These are phyloP conservation scores for Malassezia globosa DNA, from an alignment of 1,284 basidiomycete species.

Conservation along the genomic window DNA sequence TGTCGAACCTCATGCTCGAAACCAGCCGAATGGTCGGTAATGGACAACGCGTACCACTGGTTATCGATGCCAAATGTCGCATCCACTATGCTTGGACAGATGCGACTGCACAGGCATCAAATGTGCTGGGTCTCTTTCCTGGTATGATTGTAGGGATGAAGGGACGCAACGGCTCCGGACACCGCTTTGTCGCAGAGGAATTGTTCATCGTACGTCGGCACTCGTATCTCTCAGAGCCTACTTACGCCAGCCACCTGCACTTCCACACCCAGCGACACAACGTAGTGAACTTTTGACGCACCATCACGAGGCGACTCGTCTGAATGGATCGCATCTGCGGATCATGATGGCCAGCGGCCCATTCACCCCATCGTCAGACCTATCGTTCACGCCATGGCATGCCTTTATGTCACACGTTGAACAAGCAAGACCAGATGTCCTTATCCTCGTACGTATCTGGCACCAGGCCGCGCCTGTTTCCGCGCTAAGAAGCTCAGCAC, in stretches of 20 bases:
- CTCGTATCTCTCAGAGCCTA: no score
- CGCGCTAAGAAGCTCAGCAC: no score
- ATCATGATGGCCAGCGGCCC: constrained; percentile 29
- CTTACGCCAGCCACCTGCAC: constrained; percentile 25
- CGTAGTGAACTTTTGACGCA: constrained; percentile 22
- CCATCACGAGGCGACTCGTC: constrained; percentile 16
- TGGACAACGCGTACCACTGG: constrained; percentile 30
- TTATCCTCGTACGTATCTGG: constrained; percentile 63
- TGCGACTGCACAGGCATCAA: constrained; percentile 6
- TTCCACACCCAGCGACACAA: constrained; percentile 30
- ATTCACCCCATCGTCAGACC: constrained; percentile 23
- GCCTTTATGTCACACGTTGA: constrained; percentile 32
- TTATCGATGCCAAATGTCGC: constrained; percentile 21
- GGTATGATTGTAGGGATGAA: constrained; percentile 78
- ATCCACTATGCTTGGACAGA: constrained; percentile 26
- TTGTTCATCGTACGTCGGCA: constrained; percentile 58
- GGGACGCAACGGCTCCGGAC: constrained; percentile 81
- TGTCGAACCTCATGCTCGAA: constrained; percentile 26
- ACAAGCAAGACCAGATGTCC: constrained; percentile 58
- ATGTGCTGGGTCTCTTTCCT: constrained; percentile 61
- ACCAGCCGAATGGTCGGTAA: constrained; percentile 32
- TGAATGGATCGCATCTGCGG: constrained; percentile 22
- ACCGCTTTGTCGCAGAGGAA: constrained; percentile 71
- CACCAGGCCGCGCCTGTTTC: constrained; percentile 53
- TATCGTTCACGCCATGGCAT: constrained; percentile 38